A percentile compares a stretch with the other conserved stretches of the same genome.
These are phyloP conservation scores for Royoungia palumana DNA, from an alignment of 768 basidiomycete species.

Conservation along the genomic window DNA sequence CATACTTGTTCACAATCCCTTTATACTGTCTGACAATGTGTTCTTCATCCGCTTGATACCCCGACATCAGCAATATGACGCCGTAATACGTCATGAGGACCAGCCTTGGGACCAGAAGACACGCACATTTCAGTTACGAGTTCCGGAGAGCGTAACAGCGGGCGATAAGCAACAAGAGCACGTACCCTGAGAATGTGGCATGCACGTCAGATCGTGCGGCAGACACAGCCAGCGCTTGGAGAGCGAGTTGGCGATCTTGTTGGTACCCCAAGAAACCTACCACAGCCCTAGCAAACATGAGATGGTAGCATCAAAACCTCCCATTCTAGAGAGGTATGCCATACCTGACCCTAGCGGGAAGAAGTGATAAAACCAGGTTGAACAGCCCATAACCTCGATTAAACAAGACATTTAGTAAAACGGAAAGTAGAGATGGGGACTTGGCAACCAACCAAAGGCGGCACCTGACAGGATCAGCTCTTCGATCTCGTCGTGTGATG, in stretches of 20 bases:
- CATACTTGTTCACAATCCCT: slow-evolving; percentile 61
- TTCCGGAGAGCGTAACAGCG: background rate
- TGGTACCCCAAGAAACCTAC: slow-evolving; percentile 78
- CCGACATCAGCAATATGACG: slow-evolving; percentile 63
- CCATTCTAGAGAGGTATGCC: slow-evolving; percentile 11
- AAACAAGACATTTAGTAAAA: background rate
- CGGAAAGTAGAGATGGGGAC: background rate
- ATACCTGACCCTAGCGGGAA: slow-evolving; percentile 70
- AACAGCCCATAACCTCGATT: slow-evolving; percentile 58
- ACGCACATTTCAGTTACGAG: background rate
- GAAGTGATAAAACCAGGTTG: slow-evolving; percentile 73
- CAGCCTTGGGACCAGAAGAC: slow-evolving; percentile 41
- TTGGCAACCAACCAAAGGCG: slow-evolving; percentile 60
- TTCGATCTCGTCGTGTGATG: slow-evolving; percentile 57
- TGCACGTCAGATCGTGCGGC: slow-evolving; percentile 69
- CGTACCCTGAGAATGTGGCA: slow-evolving; percentile 71
- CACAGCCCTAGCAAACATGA: slow-evolving; percentile 44
- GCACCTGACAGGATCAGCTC: slow-evolving; percentile 72
- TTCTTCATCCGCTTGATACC: slow-evolving; percentile 73
- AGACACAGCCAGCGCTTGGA: slow-evolving; percentile 65
- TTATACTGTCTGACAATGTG: slow-evolving; percentile 61
- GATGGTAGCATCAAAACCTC: background rate
- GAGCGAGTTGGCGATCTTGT: slow-evolving; percentile 63
- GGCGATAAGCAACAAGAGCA: slow-evolving; percentile 1
- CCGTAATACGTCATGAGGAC: slow-evolving; percentile 80